Evolutionary conservation across 2,329 filamentous ascomycete genomes (phyloP), one percentile per base, ranked within the genome.

Genomic region (Gliomastix tumulicola): DNA sequence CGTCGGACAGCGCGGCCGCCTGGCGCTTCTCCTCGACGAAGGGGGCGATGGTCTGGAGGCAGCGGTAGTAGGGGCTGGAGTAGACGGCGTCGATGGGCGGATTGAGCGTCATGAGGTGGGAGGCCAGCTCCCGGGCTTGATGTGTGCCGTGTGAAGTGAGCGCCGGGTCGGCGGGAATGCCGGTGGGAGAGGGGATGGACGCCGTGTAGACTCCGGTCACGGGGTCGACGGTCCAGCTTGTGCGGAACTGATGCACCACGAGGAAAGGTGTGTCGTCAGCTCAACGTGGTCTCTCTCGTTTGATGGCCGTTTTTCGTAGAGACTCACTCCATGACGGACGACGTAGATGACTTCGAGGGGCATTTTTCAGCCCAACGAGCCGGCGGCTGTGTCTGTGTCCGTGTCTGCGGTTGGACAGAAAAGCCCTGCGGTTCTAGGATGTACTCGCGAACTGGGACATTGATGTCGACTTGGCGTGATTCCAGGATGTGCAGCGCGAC

Each of bases 171-270:
- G 84, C 84, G 5, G 89, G 74, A 44, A 95, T 88, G 36, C 86
- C 85, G 6, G 92, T 97, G 1, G 92, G 90, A 25, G 86, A 88
- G 30, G 73, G 78, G 46, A 92, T 78, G 40, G 69, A 70, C 18
- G 84, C 69, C 37, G 73, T 75, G 66, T 97, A 97, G 48, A 71
- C 72, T 36, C 92, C 90, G 25, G 86, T 90, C 42, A 72, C 65
- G 32, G 80, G 78, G 61, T 97, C 82, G 42, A 97, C 86, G 30
- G 78, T 77, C 88, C 89, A 97, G 57, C 84, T 88, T 45, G 85
- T 82, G 44, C 92, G 88, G 62, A 94, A 95, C 89, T 94, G 59
- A 17, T 28, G 25, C 13, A n/a, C 17, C 25, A 28, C 25, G 25
- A 28, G n/a, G 25, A 6, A 10, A n/a, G 25, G n/a, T 28, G 25